phyloP scores from a whole-genome alignment of 305 asterid species.

The Fraxinus ornus region DNA sequence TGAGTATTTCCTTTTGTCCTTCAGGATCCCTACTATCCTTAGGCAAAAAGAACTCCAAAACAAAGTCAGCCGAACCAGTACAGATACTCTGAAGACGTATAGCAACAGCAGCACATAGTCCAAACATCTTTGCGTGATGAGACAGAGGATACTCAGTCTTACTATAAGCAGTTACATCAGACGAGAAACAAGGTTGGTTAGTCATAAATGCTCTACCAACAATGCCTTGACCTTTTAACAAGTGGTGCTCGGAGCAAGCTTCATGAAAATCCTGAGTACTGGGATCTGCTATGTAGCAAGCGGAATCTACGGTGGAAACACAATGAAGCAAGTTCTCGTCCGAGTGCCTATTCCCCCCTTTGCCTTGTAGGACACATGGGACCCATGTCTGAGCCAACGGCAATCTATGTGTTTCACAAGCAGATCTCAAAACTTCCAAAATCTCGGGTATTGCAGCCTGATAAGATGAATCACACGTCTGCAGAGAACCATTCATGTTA shows the following conservation, averaged over 20 bases:
- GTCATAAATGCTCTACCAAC: slow-evolving; percentile 77
- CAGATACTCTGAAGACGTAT: slow-evolving; percentile 68
- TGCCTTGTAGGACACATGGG: slow-evolving; percentile 71
- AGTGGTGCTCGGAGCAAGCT: slow-evolving; percentile 88
- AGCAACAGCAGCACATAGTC: slow-evolving; percentile 77
- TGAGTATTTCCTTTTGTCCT: slow-evolving; percentile 63
- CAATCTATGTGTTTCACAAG: slow-evolving; percentile 61
- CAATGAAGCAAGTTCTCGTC: slow-evolving; percentile 64
- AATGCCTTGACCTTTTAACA: slow-evolving; percentile 74
- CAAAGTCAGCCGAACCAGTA: slow-evolving; percentile 68
- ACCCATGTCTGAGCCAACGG: slow-evolving; percentile 96
- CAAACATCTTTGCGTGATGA: slow-evolving; percentile 82
- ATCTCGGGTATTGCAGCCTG: slow-evolving; percentile 85
- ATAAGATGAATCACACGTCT: slow-evolving; percentile 64
- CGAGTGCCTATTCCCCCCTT: slow-evolving; percentile 65
- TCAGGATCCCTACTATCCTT: slow-evolving; percentile 52
- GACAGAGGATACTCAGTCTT: slow-evolving; percentile 86
- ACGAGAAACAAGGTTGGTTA: slow-evolving; percentile 77
- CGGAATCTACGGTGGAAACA: slow-evolving; percentile 74
- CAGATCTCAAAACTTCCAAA: slow-evolving; percentile 55
- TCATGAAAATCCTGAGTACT: slow-evolving; percentile 64
- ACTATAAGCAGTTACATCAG: slow-evolving; percentile 62
- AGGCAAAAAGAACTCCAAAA: slow-evolving; percentile 87
- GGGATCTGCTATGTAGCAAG: slow-evolving; percentile 65
- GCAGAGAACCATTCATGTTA: slow-evolving; percentile 25